Percentiles rank a stretch among this genome's conserved stretches.
These are phyloP conservation scores for Lagenidium sp. DNA, from an alignment of 352 stramenopile genomes.

Conservation along the genomic window DNA sequence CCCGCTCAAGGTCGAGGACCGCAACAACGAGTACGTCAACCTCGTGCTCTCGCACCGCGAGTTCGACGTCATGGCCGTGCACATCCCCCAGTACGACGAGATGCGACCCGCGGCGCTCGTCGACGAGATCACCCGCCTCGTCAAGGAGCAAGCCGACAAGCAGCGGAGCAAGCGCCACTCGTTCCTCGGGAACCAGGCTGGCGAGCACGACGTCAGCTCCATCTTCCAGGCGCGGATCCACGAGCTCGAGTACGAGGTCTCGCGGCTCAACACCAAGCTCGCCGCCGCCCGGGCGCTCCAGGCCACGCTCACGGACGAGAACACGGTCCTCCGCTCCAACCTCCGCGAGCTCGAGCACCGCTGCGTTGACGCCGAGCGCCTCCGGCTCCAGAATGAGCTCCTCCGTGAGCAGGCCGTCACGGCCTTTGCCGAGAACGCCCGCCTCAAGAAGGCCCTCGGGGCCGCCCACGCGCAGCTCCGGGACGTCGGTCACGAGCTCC, in stretches of 20 bases:
- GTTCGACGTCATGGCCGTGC: constrained; percentile 68
- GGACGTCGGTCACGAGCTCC: constrained; percentile 26
- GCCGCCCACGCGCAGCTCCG: constrained; percentile 21
- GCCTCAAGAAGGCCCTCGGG: constrained; percentile 27
- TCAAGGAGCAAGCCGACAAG: constrained; percentile 37
- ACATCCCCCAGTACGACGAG: constrained; percentile 60
- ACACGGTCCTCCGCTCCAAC: constrained; percentile 39
- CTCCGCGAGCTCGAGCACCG: constrained; percentile 37
- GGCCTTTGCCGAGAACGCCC: constrained; percentile 27
- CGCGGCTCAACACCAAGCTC: constrained; percentile 56
- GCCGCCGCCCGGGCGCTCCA: constrained; percentile 41
- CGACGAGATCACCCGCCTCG: constrained; percentile 39
- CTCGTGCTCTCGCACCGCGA: constrained; percentile 69
- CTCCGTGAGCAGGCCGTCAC: constrained; percentile 43
- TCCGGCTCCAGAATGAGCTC: constrained; percentile 53
- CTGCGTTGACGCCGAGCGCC: constrained; percentile 34
- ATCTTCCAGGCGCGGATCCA: constrained; percentile 48
- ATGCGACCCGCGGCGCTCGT: constrained; percentile 42
- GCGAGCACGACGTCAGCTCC: constrained; percentile 17
- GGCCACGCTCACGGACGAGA: constrained; percentile 64
- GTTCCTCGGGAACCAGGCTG: constrained; percentile 13
- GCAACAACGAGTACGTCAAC: constrained; percentile 46
- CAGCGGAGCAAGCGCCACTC: constrained; percentile 19
- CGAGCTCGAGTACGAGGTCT: constrained; percentile 65
- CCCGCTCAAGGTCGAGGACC: constrained; percentile 33